Evolutionary conservation across 352 stramenopile genomes (phyloP), one percentile per base, ranked within the genome.

Genomic region (Globisporangium cystogenes): DNA sequence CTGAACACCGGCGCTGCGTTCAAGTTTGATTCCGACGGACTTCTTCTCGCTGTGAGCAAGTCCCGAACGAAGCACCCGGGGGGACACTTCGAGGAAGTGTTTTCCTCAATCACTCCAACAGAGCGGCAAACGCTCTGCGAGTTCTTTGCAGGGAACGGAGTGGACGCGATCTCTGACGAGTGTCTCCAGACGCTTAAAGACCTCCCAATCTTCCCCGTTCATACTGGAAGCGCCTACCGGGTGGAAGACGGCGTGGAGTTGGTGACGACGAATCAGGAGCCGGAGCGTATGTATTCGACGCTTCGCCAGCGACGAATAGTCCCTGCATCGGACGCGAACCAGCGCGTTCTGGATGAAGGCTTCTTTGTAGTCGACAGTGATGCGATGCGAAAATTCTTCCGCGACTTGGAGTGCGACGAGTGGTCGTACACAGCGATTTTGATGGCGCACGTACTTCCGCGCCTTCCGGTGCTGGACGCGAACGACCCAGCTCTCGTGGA

Each of bases 391-490:
- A 71, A 58, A 27, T 80, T 90, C 53, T 36, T 90, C 35, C 69
- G 68, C 12, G 65, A 74, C 11, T 68, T 64, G 24, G 65, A 72
- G 3, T 55, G 86, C 16, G 71, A 86, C 11, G 75, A 88, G 49
- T 83, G 67, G 74, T 74, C 62, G 16, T 69, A 68, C 48, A 75
- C 79, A 2, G 68, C 64, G 27, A 73, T 87, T 41, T 62, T 90
- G 40, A 27, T 88, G 42, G 66, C 85, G 27, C 63, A 82, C 42
- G 70, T 93, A 40, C 79, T 93, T 31, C 80, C 79, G 23, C 66
- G 59, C 21, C 42, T 93, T 16, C 16, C 46, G 12, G 44, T 31
- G 15, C 62, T 88, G 14, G 65, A 82, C 48, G 35, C 36, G 3
- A 55, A 62, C 20, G 57, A 76, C 48, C 21, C 44, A 14, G 47